Percentiles rank a stretch among this genome's conserved stretches.
These are phyloP conservation scores for Ramaria rubella DNA, from an alignment of 768 basidiomycete species.

Conservation along the genomic window DNA sequence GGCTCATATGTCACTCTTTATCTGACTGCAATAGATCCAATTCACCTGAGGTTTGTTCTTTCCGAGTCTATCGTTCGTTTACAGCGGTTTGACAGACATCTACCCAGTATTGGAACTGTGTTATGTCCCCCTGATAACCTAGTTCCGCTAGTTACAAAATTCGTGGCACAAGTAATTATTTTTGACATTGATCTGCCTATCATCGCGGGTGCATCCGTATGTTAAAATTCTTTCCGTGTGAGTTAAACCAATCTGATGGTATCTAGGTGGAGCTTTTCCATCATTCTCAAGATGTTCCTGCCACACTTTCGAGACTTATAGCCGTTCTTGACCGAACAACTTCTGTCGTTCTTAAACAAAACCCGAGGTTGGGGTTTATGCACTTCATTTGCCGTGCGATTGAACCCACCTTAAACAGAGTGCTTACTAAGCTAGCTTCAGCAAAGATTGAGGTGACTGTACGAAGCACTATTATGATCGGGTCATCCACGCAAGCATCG, in stretches of 20 bases:
- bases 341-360: slow-evolving; percentile 65
- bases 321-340: slow-evolving; percentile 71
- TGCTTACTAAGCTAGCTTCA: slow-evolving; percentile 76
- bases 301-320: slow-evolving; percentile 76
- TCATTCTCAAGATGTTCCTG: slow-evolving; percentile 89
- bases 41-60: slow-evolving; percentile 47
- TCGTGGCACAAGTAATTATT: slow-evolving; percentile 84
- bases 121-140: slow-evolving; percentile 68
- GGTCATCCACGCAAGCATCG: slow-evolving; percentile 37
- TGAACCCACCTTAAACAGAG: slow-evolving; percentile 37
- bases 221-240: not conserved
- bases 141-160: slow-evolving; percentile 70
- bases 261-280: slow-evolving; percentile 91
- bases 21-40: slow-evolving; percentile 76
- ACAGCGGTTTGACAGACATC: not conserved
- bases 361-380: slow-evolving; percentile 61
- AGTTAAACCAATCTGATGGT: not conserved
- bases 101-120: slow-evolving; percentile 69
- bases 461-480: slow-evolving; percentile 48
- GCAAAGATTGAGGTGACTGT: slow-evolving; percentile 83
- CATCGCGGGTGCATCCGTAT: slow-evolving; percentile 76
- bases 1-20: slow-evolving; percentile 87
- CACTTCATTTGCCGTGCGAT: not conserved
- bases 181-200: slow-evolving; percentile 92
- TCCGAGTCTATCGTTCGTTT: not conserved